Evolutionary conservation across 139 green algal genomes (phyloP).

Genomic region (Asterochloris sp.): DNA sequence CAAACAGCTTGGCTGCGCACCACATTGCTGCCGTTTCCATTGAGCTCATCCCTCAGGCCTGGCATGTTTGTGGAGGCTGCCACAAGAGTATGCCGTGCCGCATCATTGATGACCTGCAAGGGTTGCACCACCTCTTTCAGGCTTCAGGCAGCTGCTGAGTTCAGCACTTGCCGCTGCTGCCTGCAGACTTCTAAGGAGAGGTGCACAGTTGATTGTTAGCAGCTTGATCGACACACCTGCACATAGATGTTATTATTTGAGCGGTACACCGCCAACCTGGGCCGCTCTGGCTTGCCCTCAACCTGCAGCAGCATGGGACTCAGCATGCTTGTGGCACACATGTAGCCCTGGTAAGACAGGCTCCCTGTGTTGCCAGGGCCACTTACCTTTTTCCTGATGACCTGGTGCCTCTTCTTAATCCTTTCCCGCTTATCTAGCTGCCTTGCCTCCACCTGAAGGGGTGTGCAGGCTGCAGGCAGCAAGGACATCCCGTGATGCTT

Average conservation of each 20-base stretch:
- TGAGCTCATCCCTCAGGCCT: conserved; percentile 55
- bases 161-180: neutral
- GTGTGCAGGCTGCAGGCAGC: too few species aligned
- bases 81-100: conserved; percentile 70
- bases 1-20: neutral
- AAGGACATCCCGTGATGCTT: too few species aligned
- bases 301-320: conserved; percentile 56
- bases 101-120: conserved; percentile 91
- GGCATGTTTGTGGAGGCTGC: conserved; percentile 74
- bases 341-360: neutral
- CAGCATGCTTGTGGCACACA: too few species aligned
- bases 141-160: neutral
- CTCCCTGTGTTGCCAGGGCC: too few species aligned
- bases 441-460: too few species aligned
- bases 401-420: conserved; percentile 53
- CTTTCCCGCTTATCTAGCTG: conserved; percentile 23
- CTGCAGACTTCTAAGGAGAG: neutral
- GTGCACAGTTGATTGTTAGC: neutral
- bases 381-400: conserved; percentile 64
- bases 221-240: conserved; percentile 60
- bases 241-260: conserved; percentile 98
- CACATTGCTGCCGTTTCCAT: conserved; percentile 4
- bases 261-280: conserved; percentile 89
- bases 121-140: neutral
- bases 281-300: conserved; percentile 81